Evolutionary conservation across 805 yeast genomes (phyloP).

Genomic region (Myxozyma monticola): DNA sequence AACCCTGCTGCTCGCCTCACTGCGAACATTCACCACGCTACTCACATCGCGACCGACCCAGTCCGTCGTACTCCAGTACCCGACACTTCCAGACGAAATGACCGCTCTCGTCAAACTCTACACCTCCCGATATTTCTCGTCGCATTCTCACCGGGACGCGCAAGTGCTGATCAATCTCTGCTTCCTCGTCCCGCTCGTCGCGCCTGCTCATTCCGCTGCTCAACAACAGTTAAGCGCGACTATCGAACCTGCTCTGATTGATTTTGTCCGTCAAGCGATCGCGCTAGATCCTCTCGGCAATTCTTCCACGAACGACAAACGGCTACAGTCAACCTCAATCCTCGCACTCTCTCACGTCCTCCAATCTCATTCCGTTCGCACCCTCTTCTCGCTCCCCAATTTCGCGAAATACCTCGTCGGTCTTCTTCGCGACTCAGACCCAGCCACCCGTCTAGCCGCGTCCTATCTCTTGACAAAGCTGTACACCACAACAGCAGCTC

Average conservation of each 20-base stretch:
- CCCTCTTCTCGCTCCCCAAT: conserved; percentile 28
- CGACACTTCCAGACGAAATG: conserved; percentile 8
- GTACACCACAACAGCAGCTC: conserved; percentile 8
- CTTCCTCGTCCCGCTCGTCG: conserved; percentile 13
- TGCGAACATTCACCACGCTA: conserved; percentile 22
- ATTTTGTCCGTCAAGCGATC: neutral
- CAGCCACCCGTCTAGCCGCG: conserved; percentile 23
- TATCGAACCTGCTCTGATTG: neutral
- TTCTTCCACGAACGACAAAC: neutral
- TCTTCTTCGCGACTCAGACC: conserved; percentile 28
- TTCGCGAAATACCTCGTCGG: conserved; percentile 32
- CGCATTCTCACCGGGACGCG: neutral
- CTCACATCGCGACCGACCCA: conserved; percentile 14
- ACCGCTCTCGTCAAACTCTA: conserved; percentile 7
- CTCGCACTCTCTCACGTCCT: conserved; percentile 22
- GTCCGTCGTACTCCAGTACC: conserved; percentile 4
- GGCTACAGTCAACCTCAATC: conserved; percentile 15
- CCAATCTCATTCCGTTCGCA: conserved; percentile 7
- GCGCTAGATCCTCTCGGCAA: neutral
- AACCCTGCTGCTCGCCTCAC: conserved; percentile 11
- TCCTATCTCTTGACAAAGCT: conserved; percentile 17
- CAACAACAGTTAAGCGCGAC: neutral
- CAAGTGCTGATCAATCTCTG: conserved; percentile 4
- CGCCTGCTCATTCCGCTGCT: conserved; percentile 15
- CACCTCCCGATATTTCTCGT: neutral